Conservation (phyloP, 139 green algal species). For the Chlorella sp. region DNA sequence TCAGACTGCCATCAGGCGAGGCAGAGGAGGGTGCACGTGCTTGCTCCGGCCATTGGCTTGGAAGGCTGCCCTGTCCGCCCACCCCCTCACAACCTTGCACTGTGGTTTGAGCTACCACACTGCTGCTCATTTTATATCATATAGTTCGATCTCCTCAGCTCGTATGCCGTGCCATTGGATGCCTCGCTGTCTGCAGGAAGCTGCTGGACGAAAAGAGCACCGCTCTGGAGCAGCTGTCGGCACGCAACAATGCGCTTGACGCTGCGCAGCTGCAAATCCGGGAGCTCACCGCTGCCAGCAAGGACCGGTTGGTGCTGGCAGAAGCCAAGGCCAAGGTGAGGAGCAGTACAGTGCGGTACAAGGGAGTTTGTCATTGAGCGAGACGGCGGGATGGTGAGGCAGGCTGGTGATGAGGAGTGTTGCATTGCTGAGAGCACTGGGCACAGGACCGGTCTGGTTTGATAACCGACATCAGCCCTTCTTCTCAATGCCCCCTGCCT, state of each 20-base stretch:
- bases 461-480: neutral
- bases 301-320: neutral
- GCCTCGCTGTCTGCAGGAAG: neutral
- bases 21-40: neutral
- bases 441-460: neutral
- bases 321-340: neutral
- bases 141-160: too few species aligned
- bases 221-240: conserved; percentile 44
- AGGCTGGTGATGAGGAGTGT: too few species aligned
- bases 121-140: neutral
- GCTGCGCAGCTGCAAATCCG: conserved; percentile 1
- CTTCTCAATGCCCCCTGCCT: neutral
- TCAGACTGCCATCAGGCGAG: conserved; percentile 23
- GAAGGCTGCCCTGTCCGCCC: neutral
- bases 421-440: neutral
- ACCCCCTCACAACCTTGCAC: neutral
- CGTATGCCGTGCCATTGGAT: too few species aligned
- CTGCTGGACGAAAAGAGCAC: conserved; percentile 42
- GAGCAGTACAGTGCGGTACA: neutral
- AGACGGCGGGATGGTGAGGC: too few species aligned
- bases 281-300: conserved; percentile 11
- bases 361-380: neutral
- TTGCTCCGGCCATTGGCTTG: neutral
- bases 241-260: conserved; percentile 30
- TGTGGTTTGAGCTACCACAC: neutral